phyloP scores from a whole-genome alignment of 2,329 filamentous ascomycete species.

The Alternaria solani region DNA sequence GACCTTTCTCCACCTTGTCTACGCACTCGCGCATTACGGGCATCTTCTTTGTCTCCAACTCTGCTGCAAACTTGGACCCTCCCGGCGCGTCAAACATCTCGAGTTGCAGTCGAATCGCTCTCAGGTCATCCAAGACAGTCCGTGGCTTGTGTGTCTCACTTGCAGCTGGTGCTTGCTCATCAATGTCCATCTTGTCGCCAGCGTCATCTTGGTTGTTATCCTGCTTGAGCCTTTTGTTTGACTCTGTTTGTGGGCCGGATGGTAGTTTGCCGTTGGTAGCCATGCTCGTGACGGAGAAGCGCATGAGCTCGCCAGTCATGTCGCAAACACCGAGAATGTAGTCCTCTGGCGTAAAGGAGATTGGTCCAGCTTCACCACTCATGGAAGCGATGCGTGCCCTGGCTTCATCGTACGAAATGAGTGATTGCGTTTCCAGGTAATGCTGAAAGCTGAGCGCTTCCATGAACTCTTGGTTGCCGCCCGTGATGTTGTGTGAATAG shows the following conservation, averaged over 20 bases:
- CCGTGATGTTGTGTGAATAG: constrained; percentile 78
- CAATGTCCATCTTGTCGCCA: constrained; percentile 49
- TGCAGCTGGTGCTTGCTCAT: constrained; percentile 33
- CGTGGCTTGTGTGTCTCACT: constrained; percentile 53
- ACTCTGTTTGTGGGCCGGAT: constrained; percentile 40
- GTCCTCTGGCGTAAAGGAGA: constrained; percentile 79
- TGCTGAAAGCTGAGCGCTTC: constrained; percentile 89
- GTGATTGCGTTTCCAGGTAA: constrained; percentile 79
- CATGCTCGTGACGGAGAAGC: constrained; percentile 89
- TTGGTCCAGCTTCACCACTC: constrained; percentile 53
- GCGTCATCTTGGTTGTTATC: constrained; percentile 24
- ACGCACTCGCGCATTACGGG: constrained; percentile 87
- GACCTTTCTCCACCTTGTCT: constrained; percentile 89
- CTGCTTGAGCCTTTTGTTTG: constrained; percentile 47
- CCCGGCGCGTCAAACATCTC: constrained; percentile 72
- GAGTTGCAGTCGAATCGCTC: constrained; percentile 77
- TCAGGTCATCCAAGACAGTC: constrained; percentile 81
- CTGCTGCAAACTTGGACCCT: constrained; percentile 64
- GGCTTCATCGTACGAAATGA: constrained; percentile 74
- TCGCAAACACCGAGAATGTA: constrained; percentile 93
- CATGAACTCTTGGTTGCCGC: constrained; percentile 90
- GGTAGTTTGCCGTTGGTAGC: constrained; percentile 72
- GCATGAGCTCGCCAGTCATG: constrained; percentile 95
- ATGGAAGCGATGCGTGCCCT: constrained; percentile 48
- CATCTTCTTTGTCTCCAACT: constrained; percentile 77